Conservation (phyloP, 148 eudicot species). For the Dysphania ambrosioides region DNA sequence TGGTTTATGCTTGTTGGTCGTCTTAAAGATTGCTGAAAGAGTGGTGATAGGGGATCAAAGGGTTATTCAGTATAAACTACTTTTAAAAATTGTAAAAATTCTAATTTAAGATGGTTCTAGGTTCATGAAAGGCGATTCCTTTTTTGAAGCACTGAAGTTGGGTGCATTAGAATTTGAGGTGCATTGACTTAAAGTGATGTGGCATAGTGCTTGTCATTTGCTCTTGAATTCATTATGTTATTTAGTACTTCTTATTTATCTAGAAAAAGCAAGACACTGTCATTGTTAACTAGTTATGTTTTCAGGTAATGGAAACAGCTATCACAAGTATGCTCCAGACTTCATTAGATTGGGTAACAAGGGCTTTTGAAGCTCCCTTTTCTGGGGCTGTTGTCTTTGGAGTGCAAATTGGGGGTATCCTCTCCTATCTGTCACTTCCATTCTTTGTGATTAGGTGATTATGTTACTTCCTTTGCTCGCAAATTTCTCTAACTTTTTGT, state of each 20-base stretch:
- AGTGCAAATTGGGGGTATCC: conserved; percentile 70
- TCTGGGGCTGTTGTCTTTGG: conserved; percentile 89
- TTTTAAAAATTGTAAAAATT: no score
- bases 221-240: neutral
- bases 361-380: conserved; percentile 52
- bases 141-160: neutral
- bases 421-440: neutral
- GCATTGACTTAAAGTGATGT: neutral
- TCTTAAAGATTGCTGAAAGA: no score
- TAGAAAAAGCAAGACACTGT: neutral
- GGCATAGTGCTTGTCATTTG: neutral
- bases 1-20: no score
- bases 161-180: neutral
- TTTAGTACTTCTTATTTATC: neutral
- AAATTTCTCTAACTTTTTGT: neutral
- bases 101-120: no score
- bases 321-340: conserved; percentile 36
- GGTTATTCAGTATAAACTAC: no score
- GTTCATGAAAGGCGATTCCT: neutral
- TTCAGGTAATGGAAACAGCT: conserved; percentile 25
- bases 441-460: neutral
- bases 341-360: conserved; percentile 52
- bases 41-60: no score
- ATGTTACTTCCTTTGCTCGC: neutral
- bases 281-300: neutral